Conservation (phyloP, 2,329 filamentous ascomycete species). For the Pestalotiopsis sp. region DNA sequence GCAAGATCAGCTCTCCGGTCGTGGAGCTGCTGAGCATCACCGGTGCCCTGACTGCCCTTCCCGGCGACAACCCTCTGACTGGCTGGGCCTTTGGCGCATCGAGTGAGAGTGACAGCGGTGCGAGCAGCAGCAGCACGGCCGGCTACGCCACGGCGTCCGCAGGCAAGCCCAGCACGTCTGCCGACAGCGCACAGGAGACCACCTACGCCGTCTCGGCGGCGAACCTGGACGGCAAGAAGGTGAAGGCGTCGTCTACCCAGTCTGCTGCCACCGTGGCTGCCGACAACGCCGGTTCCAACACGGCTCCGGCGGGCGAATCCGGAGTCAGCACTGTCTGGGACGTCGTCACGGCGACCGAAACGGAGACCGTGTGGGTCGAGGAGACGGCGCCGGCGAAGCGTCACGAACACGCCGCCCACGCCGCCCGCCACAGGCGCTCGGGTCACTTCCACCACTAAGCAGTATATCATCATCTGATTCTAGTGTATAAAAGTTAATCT, state of each 20-base stretch:
- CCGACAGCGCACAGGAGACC: neutral
- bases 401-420: neutral
- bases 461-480: neutral
- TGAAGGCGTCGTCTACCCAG: neutral
- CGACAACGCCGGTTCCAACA: neutral
- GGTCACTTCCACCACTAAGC: neutral
- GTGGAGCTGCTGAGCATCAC: conserved; percentile 38
- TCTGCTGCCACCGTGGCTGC: neutral
- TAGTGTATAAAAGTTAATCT: neutral
- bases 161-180: neutral
- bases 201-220: neutral
- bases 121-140: neutral
- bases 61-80: conserved; percentile 55
- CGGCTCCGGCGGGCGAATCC: neutral
- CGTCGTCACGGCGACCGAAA: conserved; percentile 8
- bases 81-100: conserved; percentile 38
- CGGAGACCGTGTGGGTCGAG: neutral
- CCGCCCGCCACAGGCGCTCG: conserved; percentile 7
- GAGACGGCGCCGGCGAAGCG: conserved; percentile 5
- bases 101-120: neutral
- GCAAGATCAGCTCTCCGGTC: conserved; percentile 51
- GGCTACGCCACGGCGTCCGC: neutral
- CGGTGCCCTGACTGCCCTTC: conserved; percentile 43
- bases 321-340: conserved; percentile 2
- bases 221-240: conserved; percentile 1